A percentile compares a stretch with the other conserved stretches of the same genome.
These are phyloP conservation scores for Stramenopiles sp. DNA, from an alignment of 352 stramenopile species.

Conservation along the genomic window DNA sequence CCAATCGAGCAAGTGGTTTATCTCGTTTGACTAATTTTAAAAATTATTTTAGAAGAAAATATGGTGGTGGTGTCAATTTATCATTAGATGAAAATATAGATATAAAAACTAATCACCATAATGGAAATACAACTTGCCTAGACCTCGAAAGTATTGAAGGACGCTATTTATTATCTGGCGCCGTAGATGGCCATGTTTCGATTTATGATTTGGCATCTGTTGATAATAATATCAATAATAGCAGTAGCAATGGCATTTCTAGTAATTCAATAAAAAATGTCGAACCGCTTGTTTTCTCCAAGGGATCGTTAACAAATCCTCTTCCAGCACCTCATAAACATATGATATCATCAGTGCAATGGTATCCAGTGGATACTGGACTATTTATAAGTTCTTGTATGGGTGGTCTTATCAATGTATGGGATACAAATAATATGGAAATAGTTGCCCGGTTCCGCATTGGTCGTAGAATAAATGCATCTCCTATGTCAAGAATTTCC, in stretches of 20 bases:
- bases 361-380: slow-evolving; percentile 54
- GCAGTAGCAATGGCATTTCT: neutral
- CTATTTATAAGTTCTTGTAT: slow-evolving; percentile 48
- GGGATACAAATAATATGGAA: slow-evolving; percentile 45
- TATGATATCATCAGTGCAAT: slow-evolving; percentile 50
- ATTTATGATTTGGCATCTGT: neutral
- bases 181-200: neutral
- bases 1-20: too few species aligned
- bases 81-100: neutral
- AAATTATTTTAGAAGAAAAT: too few species aligned
- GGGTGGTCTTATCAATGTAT: slow-evolving; percentile 40
- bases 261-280: neutral
- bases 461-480: slow-evolving; percentile 33
- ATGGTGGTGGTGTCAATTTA: too few species aligned
- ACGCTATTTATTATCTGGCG: neutral
- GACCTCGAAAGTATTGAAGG: neutral
- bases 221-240: neutral
- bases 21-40: too few species aligned
- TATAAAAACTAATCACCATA: neutral
- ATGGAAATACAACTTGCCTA: neutral
- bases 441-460: slow-evolving; percentile 39
- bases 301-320: too few species aligned
- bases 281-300: too few species aligned
- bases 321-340: too few species aligned
- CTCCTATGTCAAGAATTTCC: slow-evolving; percentile 38